Evolutionary conservation across 192 early-diverging fungal genomes (phyloP).

Genomic region (Umbelopsis sp.): DNA sequence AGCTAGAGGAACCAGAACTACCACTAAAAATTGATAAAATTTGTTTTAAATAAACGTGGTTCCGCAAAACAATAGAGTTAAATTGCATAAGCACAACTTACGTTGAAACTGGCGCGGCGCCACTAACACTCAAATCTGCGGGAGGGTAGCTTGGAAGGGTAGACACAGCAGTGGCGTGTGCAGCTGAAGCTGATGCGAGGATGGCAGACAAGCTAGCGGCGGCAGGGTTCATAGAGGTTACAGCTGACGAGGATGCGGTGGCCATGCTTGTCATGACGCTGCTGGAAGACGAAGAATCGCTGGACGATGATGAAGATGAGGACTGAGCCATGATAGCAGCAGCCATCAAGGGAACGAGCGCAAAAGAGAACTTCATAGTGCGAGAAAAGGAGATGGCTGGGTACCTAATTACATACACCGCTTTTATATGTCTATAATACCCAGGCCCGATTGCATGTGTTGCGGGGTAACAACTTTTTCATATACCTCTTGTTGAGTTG

Average conservation of each 20-base stretch:
- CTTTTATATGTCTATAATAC: no score
- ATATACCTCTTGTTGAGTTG: no score
- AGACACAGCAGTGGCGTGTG: no score
- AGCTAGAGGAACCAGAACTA: neutral
- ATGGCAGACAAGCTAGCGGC: neutral
- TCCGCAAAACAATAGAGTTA: no score
- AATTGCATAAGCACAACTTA: no score
- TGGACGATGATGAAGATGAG: neutral
- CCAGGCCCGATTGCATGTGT: no score
- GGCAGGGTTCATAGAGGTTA: neutral
- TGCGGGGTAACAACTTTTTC: no score
- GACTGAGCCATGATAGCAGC: neutral
- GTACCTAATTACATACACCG: no score
- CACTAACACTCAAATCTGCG: no score
- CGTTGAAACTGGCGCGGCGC: no score
- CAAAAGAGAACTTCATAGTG: constrained; percentile 3
- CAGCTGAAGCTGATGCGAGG: neutral
- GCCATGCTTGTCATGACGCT: neutral
- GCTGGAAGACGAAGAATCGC: neutral
- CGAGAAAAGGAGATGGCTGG: neutral
- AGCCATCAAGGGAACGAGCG: constrained; percentile 12
- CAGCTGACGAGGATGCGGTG: neutral
- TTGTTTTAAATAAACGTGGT: no score
- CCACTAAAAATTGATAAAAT: neutral
- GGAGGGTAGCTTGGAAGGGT: no score